phyloP scores from a whole-genome alignment of 306 rosid genomes.

The Luffa acutangula region DNA sequence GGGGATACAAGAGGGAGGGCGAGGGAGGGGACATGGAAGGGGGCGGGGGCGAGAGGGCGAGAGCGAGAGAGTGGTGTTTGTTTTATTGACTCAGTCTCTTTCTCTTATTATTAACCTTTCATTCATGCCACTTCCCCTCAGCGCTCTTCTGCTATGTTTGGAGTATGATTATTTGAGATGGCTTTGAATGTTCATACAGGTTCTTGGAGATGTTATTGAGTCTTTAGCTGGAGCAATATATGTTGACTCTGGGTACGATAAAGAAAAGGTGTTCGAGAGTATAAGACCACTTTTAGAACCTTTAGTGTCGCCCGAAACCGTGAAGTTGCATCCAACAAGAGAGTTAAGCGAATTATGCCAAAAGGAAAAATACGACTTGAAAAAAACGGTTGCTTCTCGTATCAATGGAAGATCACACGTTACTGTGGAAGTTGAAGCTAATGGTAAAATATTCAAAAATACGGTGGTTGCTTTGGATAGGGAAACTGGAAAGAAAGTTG shows the following conservation, averaged over 20 bases:
- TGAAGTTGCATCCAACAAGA: slow-evolving; percentile 33
- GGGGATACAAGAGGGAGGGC: neutral
- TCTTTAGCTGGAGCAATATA: slow-evolving; percentile 75
- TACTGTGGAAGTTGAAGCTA: slow-evolving; percentile 34
- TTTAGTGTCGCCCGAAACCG: slow-evolving; percentile 48
- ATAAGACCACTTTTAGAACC: slow-evolving; percentile 65
- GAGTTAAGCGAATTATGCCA: slow-evolving; percentile 45
- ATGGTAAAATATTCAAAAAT: slow-evolving; percentile 19
- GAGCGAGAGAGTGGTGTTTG: neutral
- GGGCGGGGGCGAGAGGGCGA: no score
- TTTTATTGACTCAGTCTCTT: neutral
- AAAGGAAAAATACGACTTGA: slow-evolving; percentile 11
- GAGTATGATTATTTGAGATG: slow-evolving; percentile 3
- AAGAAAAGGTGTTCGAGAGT: slow-evolving; percentile 42
- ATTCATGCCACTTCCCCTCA: neutral
- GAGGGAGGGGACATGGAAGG: no score
- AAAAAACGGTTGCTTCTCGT: neutral
- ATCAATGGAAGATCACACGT: slow-evolving; percentile 10
- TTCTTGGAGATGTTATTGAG: slow-evolving; percentile 71
- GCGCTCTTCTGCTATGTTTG: neutral
- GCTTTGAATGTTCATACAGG: slow-evolving; percentile 28
- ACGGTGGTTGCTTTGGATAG: slow-evolving; percentile 13
- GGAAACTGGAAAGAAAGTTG: slow-evolving; percentile 31
- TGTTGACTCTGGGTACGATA: slow-evolving; percentile 52
- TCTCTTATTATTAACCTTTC: neutral